Evolutionary conservation across 2,329 filamentous ascomycete genomes (phyloP).

Genomic region (Passalora sequoiae): DNA sequence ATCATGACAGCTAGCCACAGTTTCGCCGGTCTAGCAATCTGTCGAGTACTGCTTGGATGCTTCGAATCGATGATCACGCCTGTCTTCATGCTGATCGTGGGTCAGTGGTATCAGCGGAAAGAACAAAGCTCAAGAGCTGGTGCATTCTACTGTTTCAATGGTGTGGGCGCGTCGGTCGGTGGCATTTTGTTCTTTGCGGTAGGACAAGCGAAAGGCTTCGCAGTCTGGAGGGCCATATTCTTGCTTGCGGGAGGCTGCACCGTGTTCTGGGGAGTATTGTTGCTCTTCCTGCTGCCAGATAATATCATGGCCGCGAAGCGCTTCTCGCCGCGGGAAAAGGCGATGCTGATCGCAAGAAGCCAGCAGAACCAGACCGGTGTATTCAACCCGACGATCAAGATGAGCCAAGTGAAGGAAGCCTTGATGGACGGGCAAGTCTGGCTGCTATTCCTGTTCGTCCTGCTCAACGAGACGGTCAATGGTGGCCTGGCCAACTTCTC

Average conservation of each 20-base stretch:
- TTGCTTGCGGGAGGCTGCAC: conserved; percentile 59
- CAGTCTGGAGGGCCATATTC: conserved; percentile 54
- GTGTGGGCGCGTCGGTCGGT: conserved; percentile 64
- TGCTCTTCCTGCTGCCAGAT: conserved; percentile 60
- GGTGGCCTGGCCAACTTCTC: conserved; percentile 53
- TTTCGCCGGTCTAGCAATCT: conserved; percentile 55
- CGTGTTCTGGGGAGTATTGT: conserved; percentile 58
- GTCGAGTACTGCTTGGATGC: conserved; percentile 62
- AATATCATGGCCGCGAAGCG: conserved; percentile 66
- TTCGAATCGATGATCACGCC: conserved; percentile 62
- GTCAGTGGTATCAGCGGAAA: conserved; percentile 65
- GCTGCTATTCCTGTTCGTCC: conserved; percentile 34
- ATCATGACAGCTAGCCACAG: conserved; percentile 57
- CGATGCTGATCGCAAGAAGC: conserved; percentile 44
- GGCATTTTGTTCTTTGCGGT: conserved; percentile 59
- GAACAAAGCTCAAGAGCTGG: conserved; percentile 39
- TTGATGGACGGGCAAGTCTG: conserved; percentile 58
- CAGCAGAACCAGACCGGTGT: conserved; percentile 44
- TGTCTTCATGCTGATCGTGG: conserved; percentile 27
- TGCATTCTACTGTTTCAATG: conserved; percentile 69
- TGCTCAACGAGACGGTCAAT: conserved; percentile 52
- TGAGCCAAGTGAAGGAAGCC: conserved; percentile 52
- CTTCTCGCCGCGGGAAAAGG: conserved; percentile 53
- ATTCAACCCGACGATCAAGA: conserved; percentile 46
- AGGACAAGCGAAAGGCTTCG: conserved; percentile 31